phyloP scores from a whole-genome alignment of 352 stramenopile genomes.

The Globisporangium uncinulatum region DNA sequence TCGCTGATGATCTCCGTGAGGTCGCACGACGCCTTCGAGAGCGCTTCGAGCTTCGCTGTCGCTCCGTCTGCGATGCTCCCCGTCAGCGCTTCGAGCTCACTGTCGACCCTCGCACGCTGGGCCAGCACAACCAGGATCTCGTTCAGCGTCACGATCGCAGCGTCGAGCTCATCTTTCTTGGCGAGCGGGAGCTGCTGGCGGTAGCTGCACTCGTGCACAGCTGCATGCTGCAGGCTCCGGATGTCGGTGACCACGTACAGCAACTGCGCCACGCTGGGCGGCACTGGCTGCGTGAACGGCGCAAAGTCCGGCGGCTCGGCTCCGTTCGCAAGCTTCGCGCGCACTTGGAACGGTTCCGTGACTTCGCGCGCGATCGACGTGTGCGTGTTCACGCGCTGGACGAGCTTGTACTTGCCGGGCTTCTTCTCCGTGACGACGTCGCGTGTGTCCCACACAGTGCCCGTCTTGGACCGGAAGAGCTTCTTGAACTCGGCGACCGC shows the following conservation, averaged over 20 bases:
- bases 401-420: constrained; percentile 65
- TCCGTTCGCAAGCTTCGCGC: constrained; percentile 15
- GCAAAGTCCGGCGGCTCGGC: constrained; percentile 16
- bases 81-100: constrained; percentile 40
- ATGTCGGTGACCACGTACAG: constrained; percentile 69
- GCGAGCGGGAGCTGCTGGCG: constrained; percentile 47
- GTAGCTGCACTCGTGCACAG: constrained; percentile 40
- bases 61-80: constrained; percentile 44
- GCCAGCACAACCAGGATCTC: constrained; percentile 47
- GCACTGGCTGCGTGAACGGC: constrained; percentile 22
- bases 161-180: constrained; percentile 44
- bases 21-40: constrained; percentile 38
- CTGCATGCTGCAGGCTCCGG: constrained; percentile 55
- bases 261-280: constrained; percentile 35
- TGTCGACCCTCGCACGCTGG: constrained; percentile 36
- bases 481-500: constrained; percentile 73
- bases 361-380: constrained; percentile 53
- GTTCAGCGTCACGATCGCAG: constrained; percentile 36
- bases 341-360: constrained; percentile 41
- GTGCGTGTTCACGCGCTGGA: constrained; percentile 47
- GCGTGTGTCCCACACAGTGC: constrained; percentile 53
- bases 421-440: constrained; percentile 45
- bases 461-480: constrained; percentile 70
- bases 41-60: constrained; percentile 27
- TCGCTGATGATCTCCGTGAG: constrained; percentile 66